phyloP scores from a whole-genome alignment of 148 eudicot genomes.

The Nepenthes gracilis region DNA sequence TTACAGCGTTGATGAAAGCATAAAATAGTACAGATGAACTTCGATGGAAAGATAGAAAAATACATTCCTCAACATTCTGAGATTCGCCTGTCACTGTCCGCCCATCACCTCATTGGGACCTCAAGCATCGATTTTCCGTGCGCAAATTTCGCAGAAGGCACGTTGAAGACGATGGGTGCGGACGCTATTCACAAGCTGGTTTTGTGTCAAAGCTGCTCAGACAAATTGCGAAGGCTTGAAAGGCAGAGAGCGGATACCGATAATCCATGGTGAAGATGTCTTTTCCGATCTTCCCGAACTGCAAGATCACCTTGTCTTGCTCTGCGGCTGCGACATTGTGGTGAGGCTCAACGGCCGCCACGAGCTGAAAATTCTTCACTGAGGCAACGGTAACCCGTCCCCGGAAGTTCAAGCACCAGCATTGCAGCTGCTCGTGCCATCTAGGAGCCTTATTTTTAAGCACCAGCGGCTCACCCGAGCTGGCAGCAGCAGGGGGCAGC shows the following conservation, averaged over 20 bases:
- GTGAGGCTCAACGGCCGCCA: conserved; percentile 68
- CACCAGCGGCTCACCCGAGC: conserved; percentile 30
- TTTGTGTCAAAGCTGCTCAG: conserved; percentile 92
- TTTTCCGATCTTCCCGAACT: conserved; percentile 86
- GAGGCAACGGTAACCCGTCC: conserved; percentile 94
- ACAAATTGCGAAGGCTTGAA: conserved; percentile 87
- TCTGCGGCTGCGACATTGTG: conserved; percentile 55
- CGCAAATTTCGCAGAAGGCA: too few relatives aligned
- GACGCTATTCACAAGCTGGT: conserved; percentile 73
- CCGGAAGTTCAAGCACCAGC: conserved; percentile 90
- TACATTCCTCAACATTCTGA: too few relatives aligned
- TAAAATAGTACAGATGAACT: too few relatives aligned
- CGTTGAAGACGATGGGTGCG: not conserved
- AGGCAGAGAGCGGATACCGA: conserved; percentile 77
- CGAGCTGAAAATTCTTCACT: conserved; percentile 89
- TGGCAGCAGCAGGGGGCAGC: conserved; percentile 5
- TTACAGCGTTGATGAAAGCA: too few relatives aligned
- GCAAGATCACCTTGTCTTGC: conserved; percentile 71
- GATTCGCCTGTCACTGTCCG: too few relatives aligned
- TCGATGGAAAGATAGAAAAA: too few relatives aligned
- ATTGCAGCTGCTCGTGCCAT: conserved; percentile 93
- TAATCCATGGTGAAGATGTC: conserved; percentile 96
- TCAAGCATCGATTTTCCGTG: too few relatives aligned
- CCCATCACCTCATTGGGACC: too few relatives aligned
- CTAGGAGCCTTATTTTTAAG: conserved; percentile 89